Percentiles rank a stretch among this genome's conserved stretches.
Evolutionary conservation across 371 early-diverging fungal genomes (phyloP).

Genomic region (Rhizopus arrhizus): DNA sequence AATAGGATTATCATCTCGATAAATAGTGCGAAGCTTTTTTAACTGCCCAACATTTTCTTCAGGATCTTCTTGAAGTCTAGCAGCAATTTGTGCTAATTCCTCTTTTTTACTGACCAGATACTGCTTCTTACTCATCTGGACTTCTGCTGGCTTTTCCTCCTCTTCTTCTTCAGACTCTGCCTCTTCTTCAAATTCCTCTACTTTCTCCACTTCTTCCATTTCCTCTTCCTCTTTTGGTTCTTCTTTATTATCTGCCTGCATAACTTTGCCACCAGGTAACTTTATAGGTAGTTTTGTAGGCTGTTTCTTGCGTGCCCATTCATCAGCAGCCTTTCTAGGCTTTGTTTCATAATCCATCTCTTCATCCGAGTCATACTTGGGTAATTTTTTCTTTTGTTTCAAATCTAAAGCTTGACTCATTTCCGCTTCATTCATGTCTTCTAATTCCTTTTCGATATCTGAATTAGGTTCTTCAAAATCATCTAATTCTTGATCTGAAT

Average conservation of each 20-base stretch:
- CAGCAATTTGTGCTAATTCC: constrained; percentile 75
- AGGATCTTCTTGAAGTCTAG: constrained; percentile 77
- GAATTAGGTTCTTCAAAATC: constrained; percentile 34
- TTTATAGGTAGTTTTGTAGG: constrained; percentile 65
- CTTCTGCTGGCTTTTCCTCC: constrained; percentile 25
- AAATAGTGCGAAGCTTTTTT: constrained; percentile 63
- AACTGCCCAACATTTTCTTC: constrained; percentile 69
- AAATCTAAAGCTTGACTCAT: constrained; percentile 16
- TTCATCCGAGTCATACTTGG: constrained; percentile 54
- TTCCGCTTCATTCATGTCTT: constrained; percentile 11
- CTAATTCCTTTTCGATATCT: constrained; percentile 40
- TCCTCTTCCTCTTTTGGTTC: constrained; percentile 26
- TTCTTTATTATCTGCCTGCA: constrained; percentile 31
- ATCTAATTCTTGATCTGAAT: constrained; percentile 37
- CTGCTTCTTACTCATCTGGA: constrained; percentile 50
- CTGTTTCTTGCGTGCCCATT: constrained; percentile 59
- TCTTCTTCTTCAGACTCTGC: constrained; percentile 31
- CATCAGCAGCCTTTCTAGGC: constrained; percentile 55
- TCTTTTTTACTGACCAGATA: constrained; percentile 72
- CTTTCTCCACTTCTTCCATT: constrained; percentile 16
- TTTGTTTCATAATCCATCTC: constrained; percentile 66
- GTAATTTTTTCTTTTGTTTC: constrained; percentile 23
- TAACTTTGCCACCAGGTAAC: constrained; percentile 59
- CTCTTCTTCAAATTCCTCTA: constrained; percentile 19
- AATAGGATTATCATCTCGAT: constrained; percentile 56